Percentiles rank a stretch among this genome's conserved stretches.
Conservation (phyloP, 495 filamentous ascomycete genomes). For the Penicillium pancosmium region DNA sequence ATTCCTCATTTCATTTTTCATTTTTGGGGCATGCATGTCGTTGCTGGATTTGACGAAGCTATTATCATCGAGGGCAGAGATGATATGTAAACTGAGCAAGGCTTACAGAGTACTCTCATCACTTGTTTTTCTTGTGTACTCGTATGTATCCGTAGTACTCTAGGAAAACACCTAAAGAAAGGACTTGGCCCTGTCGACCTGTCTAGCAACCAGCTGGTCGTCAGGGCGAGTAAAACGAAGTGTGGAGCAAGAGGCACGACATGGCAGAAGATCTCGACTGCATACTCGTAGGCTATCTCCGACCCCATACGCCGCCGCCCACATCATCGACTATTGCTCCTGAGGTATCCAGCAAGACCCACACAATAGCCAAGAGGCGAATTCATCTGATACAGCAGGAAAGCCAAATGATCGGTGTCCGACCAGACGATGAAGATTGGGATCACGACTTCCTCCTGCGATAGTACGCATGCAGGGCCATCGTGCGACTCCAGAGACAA, state of each 20-base stretch:
- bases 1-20: no score
- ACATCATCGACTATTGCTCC: neutral
- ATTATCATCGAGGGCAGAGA: slow-evolving; percentile 7
- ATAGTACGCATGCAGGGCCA: neutral
- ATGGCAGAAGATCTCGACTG: neutral
- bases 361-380: neutral
- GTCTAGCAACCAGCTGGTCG: neutral
- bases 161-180: neutral
- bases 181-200: neutral
- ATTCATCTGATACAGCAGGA: neutral
- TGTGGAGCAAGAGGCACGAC: neutral
- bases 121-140: no score
- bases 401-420: neutral
- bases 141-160: no score
- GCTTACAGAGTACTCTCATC: neutral
- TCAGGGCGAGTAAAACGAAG: neutral
- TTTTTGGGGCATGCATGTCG: neutral
- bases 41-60: slow-evolving; percentile 13
- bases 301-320: neutral
- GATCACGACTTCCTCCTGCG: neutral
- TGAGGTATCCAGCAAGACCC: neutral
- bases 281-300: neutral
- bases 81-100: neutral
- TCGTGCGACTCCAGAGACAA: slow-evolving; percentile 3
- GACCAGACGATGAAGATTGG: neutral